phyloP scores from a whole-genome alignment of 306 rosid species.

The Vicia sativa region DNA sequence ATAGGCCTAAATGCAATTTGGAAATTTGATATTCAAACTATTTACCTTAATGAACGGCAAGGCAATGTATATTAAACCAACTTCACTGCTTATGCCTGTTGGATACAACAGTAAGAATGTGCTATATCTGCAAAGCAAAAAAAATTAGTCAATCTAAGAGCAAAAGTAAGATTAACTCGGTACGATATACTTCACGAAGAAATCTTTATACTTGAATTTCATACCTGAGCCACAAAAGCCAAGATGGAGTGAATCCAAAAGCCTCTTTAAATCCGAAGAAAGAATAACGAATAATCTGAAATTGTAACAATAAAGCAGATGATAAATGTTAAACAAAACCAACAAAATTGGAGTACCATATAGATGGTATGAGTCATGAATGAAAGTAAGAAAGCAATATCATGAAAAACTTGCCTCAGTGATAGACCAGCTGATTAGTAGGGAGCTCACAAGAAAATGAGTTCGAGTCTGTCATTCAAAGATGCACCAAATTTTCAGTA shows the following conservation, averaged over 20 bases:
- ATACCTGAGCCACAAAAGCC: constrained; percentile 92
- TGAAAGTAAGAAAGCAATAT: constrained; percentile 10
- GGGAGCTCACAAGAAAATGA: constrained; percentile 67
- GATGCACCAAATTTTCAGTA: constrained; percentile 6
- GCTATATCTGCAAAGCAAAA: constrained; percentile 64
- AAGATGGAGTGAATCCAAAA: constrained; percentile 73
- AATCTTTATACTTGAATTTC: constrained; percentile 12
- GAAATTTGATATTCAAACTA: constrained; percentile 1
- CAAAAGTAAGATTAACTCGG: not conserved
- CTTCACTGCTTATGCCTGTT: constrained; percentile 71
- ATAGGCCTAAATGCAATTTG: not conserved
- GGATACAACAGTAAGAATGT: constrained; percentile 68
- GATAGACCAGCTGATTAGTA: constrained; percentile 77
- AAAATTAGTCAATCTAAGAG: constrained; percentile 18
- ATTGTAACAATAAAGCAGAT: constrained; percentile 11
- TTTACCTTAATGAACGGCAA: constrained; percentile 75
- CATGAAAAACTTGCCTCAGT: constrained; percentile 71
- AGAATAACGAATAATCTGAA: constrained; percentile 75
- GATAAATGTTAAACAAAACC: constrained; percentile 19
- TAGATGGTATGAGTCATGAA: not conserved
- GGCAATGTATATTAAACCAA: constrained; percentile 66
- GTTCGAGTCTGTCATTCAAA: constrained; percentile 54
- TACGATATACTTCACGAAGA: constrained; percentile 2
- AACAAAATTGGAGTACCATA: constrained; percentile 11
- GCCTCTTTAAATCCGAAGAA: constrained; percentile 82